phyloP scores from a whole-genome alignment of 805 yeast genomes.

The Zygosaccharomyces lentus region DNA sequence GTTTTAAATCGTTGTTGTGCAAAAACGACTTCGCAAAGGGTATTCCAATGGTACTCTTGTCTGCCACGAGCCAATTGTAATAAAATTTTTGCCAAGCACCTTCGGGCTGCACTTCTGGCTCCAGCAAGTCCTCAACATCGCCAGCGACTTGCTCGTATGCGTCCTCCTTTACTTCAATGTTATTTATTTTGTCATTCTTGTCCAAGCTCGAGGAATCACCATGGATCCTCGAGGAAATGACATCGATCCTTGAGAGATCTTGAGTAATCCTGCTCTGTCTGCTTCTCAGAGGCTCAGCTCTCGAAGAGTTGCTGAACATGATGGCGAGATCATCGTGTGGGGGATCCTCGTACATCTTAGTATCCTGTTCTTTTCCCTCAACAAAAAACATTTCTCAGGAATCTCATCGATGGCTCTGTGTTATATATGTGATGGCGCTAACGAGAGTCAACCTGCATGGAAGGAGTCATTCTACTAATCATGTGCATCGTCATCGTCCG shows the following conservation, averaged over 20 bases:
- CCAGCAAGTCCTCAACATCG: constrained; percentile 4
- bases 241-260: background rate
- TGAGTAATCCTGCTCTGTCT: background rate
- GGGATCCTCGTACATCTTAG: background rate
- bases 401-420: background rate
- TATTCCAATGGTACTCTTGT: constrained; percentile 37
- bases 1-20: constrained; percentile 70
- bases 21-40: constrained; percentile 60
- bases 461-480: background rate
- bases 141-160: constrained; percentile 1
- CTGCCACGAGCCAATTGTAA: constrained; percentile 25
- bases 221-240: background rate
- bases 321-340: constrained; percentile 18
- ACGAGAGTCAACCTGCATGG: background rate
- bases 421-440: background rate
- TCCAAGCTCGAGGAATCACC: background rate
- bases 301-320: constrained; percentile 16
- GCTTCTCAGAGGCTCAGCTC: background rate
- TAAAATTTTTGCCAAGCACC: constrained; percentile 24
- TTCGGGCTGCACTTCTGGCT: constrained; percentile 8
- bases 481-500: background rate
- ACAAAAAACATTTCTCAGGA: background rate
- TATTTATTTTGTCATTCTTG: background rate
- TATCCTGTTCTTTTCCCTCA: background rate
- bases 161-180: background rate